Conservation (phyloP, 1,139 yeast species). For the Zygosaccharomyces sapae region DNA sequence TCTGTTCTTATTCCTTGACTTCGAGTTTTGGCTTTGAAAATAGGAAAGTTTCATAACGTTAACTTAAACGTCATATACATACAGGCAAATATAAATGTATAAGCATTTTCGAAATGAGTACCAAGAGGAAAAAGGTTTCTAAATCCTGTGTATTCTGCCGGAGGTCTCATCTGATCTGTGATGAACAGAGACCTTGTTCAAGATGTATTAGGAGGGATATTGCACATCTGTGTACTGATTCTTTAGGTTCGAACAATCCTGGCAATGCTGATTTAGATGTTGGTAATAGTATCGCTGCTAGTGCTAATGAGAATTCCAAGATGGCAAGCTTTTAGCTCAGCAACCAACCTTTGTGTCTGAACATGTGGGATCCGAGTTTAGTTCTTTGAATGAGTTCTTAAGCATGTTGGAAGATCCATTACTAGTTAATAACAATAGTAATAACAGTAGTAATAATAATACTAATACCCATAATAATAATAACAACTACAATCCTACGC, state of each 20-base stretch:
- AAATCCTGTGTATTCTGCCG: slow-evolving; percentile 87
- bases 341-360: slow-evolving; percentile 82
- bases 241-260: slow-evolving; percentile 25
- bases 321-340: slow-evolving; percentile 37
- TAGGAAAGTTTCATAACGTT: no score
- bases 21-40: no score
- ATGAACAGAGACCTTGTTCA: slow-evolving; percentile 78
- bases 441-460: background rate
- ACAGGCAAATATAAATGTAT: background rate
- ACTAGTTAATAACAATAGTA: slow-evolving; percentile 13
- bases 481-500: background rate
- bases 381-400: slow-evolving; percentile 82
- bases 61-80: background rate
- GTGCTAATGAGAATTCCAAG: slow-evolving; percentile 4
- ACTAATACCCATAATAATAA: slow-evolving; percentile 11
- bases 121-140: slow-evolving; percentile 21
- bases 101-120: background rate
- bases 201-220: slow-evolving; percentile 85
- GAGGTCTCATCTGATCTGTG: slow-evolving; percentile 93
- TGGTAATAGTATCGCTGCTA: background rate
- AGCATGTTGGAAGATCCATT: slow-evolving; percentile 88
- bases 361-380: slow-evolving; percentile 90
- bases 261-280: slow-evolving; percentile 33
- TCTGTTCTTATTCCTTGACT: no score
- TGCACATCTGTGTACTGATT: slow-evolving; percentile 86